Conservation (phyloP, 2,329 filamentous ascomycete genomes). For the Byssochlamys sp. region DNA sequence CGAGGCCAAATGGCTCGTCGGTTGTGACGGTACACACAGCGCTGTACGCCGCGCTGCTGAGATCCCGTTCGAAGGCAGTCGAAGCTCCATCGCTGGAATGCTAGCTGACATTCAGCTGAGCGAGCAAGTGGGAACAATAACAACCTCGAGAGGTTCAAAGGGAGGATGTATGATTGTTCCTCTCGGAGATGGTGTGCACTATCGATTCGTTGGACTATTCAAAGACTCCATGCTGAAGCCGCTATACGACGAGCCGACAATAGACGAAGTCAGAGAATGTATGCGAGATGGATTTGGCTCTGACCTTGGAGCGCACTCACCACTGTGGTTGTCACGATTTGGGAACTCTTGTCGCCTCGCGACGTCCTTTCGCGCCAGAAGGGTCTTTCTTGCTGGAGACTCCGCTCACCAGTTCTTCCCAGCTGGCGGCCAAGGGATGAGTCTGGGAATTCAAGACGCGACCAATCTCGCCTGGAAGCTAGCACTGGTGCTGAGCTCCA, state of each 20-base stretch:
- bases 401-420: conserved; percentile 11
- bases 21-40: background rate
- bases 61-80: background rate
- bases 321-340: background rate
- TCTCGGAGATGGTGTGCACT: background rate
- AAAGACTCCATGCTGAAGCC: background rate
- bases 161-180: background rate
- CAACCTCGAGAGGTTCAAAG: background rate
- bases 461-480: conserved; percentile 15
- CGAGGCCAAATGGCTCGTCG: background rate
- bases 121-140: background rate
- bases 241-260: background rate
- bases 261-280: background rate
- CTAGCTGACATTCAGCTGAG: background rate
- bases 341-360: background rate
- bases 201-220: background rate
- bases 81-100: background rate
- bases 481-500: conserved; percentile 8
- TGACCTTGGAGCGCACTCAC: background rate
- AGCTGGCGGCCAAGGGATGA: conserved; percentile 15
- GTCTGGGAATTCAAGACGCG: conserved; percentile 14
- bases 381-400: conserved; percentile 12
- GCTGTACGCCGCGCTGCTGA: background rate
- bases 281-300: background rate
- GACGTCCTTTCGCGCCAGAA: background rate